Evolutionary conservation across 2,329 filamentous ascomycete genomes (phyloP).

Genomic region (Raffaelea albimanens): DNA sequence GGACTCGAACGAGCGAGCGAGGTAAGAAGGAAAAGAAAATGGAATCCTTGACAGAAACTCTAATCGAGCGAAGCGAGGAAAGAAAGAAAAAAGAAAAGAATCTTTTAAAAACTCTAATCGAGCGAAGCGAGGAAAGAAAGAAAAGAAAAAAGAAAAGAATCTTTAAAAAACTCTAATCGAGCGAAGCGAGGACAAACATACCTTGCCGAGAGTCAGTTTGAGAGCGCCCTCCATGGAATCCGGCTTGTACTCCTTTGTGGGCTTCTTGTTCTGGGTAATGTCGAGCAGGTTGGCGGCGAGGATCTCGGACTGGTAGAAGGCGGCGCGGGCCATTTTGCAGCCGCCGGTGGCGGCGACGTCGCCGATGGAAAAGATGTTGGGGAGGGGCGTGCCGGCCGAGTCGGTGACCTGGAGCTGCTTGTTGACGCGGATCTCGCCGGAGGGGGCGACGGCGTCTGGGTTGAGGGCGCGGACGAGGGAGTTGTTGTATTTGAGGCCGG

Average conservation of each 20-base stretch:
- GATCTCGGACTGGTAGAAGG: conserved; percentile 40
- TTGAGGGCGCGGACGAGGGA: conserved; percentile 33
- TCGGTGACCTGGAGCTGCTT: conserved; percentile 48
- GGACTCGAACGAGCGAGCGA: neutral
- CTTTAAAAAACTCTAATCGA: too few relatives aligned
- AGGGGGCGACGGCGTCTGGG: conserved; percentile 31
- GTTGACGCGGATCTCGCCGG: conserved; percentile 42
- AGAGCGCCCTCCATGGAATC: conserved; percentile 3
- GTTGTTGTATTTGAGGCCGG: conserved; percentile 49
- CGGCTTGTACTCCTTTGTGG: conserved; percentile 2
- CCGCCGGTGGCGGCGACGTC: conserved; percentile 48
- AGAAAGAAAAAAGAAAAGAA: too few relatives aligned
- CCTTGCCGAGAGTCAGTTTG: conserved; percentile 10
- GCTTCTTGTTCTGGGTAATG: neutral
- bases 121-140: too few relatives aligned
- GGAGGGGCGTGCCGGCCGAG: conserved; percentile 20
- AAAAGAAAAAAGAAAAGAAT: too few relatives aligned
- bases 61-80: too few relatives aligned
- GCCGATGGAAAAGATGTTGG: conserved; percentile 52
- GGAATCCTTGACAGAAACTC: too few relatives aligned
- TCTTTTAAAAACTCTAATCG: too few relatives aligned
- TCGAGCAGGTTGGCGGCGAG: conserved; percentile 41
- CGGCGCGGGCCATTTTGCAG: conserved; percentile 44
- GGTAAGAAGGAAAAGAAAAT: neutral
- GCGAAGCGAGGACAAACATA: neutral